phyloP scores from a whole-genome alignment of 1,284 basidiomycete species.

The Tetrapyrgos nigripes region DNA sequence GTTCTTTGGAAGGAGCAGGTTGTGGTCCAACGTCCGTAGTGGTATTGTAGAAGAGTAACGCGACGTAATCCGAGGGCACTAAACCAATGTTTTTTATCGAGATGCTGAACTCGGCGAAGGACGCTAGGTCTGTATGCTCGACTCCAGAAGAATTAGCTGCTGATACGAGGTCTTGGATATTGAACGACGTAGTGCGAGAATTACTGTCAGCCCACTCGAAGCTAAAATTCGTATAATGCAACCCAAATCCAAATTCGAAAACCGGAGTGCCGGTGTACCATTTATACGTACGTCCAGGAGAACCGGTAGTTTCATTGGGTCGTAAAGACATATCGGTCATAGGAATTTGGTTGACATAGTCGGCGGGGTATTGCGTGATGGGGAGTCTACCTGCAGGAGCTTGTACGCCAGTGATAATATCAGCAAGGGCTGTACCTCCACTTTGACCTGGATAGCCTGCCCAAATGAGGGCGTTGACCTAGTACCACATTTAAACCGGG shows the following conservation, averaged over 20 bases:
- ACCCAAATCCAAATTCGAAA: conserved; percentile 57
- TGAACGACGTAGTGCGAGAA: conserved; percentile 43
- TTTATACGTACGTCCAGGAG: conserved; percentile 64
- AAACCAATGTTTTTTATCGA: conserved; percentile 55
- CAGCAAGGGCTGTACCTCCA: conserved; percentile 56
- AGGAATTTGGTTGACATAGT: conserved; percentile 51
- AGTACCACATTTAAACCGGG: not conserved
- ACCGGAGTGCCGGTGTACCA: conserved; percentile 59
- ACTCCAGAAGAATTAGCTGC: conserved; percentile 22
- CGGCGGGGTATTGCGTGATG: conserved; percentile 59
- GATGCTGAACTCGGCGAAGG: conserved; percentile 52
- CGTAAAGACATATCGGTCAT: conserved; percentile 66
- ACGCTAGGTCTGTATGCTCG: conserved; percentile 49
- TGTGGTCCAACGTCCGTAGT: conserved; percentile 54
- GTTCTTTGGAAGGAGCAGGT: conserved; percentile 57
- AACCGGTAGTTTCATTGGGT: conserved; percentile 48
- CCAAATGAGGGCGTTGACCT: conserved; percentile 63
- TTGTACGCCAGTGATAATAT: conserved; percentile 54
- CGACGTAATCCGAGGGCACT: conserved; percentile 59
- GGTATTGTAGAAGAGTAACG: conserved; percentile 55
- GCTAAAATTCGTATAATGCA: conserved; percentile 59
- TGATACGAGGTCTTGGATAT: conserved; percentile 46
- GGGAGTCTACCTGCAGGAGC: conserved; percentile 61
- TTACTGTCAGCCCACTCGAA: conserved; percentile 40
- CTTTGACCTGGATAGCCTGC: conserved; percentile 62